Evolutionary conservation across 2,329 filamentous ascomycete genomes (phyloP).

Genomic region (Aspergillus intermedius): DNA sequence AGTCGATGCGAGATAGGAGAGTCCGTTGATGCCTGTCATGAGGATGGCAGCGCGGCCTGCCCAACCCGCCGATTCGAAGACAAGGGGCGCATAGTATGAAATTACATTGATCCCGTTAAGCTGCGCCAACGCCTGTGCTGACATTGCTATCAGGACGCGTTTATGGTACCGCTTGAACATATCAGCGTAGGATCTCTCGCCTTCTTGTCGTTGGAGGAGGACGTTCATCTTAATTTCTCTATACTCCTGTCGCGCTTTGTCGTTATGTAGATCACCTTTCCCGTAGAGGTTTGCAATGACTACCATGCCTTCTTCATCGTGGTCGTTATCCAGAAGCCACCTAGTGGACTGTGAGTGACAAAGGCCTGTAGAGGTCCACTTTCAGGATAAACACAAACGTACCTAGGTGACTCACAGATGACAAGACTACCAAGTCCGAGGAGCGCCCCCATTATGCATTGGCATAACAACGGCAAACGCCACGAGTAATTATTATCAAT

Average conservation of each 20-base stretch:
- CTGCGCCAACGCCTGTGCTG: slow-evolving; percentile 88
- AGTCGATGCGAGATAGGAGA: slow-evolving; percentile 85
- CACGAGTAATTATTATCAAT: slow-evolving; percentile 82
- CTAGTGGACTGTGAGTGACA: slow-evolving; percentile 39
- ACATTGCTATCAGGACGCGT: slow-evolving; percentile 98
- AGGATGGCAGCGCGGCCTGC: slow-evolving; percentile 80
- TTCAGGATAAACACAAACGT: slow-evolving; percentile 11
- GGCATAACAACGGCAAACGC: slow-evolving; percentile 83
- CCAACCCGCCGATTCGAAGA: slow-evolving; percentile 98
- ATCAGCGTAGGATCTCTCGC: slow-evolving; percentile 80
- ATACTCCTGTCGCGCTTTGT: slow-evolving; percentile 89
- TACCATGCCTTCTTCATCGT: slow-evolving; percentile 96
- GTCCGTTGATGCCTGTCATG: slow-evolving; percentile 94
- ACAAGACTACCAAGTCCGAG: slow-evolving; percentile 79
- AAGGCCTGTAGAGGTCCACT: background rate
- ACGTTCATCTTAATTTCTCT: slow-evolving; percentile 99
- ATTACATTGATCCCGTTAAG: slow-evolving; percentile 99
- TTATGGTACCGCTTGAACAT: slow-evolving; percentile 93
- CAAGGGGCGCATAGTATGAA: slow-evolving; percentile 93
- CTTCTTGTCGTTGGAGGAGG: slow-evolving; percentile 85
- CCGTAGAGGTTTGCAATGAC: slow-evolving; percentile 98
- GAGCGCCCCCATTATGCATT: slow-evolving; percentile 87
- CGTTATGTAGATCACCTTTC: slow-evolving; percentile 87
- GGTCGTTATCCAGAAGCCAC: slow-evolving; percentile 95
- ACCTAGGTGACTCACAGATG: slow-evolving; percentile 95